Base-by-base conservation (phyloP, 1,139 yeast genomes). In the Pichia sp. region DNA sequence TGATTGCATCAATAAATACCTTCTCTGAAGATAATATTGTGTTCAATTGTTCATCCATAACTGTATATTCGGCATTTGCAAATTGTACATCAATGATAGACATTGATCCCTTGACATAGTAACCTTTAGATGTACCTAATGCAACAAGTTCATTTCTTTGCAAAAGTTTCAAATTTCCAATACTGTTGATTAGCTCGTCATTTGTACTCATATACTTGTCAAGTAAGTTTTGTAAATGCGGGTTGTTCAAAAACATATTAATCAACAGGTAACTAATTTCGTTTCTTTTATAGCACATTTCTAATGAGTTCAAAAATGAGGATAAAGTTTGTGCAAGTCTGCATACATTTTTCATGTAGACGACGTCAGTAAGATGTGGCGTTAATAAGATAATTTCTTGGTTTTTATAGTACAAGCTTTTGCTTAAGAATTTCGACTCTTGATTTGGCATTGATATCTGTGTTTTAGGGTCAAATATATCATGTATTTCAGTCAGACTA, bases 121-220 rank as follows among this genome's bases (percentile, higher is more conserved):
- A 75, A 0, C 69, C 70, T 28, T 60, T 60, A 0, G 52, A 38
- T 4, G 56, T 53, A 0, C 75, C 83, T 4, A 79, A 48, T 18
- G 66, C 67, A 1, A 67, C 53, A 3, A 79, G 55, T 33, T 67
- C 67, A 1, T 77, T 68, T 50, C 83, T 63, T 53, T 76, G 78
- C 28, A 70, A 54, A 18, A 77, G 57, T 31, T 68, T 63, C 15
- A 79, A 53, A 40, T 77, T 81, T 0, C 79, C 85, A 43, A 72
- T 62, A 39, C 65, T 67, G 49, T 76, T 82, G 35, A 65, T 58
- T 1, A 75, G 61, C 40, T 44, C 47, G 3, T 11, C 18, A n/a
- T 21, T 33, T 7, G 35, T 5, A 12, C 17, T 37, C 6, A 22
- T 33, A 15, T 40, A 30, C 9, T 30, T n/a, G 8, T 36, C 19